These are phyloP conservation scores for Aspergillus sp. DNA, from an alignment of 2,329 filamentous ascomycete genomes.

Conservation along the genomic window DNA sequence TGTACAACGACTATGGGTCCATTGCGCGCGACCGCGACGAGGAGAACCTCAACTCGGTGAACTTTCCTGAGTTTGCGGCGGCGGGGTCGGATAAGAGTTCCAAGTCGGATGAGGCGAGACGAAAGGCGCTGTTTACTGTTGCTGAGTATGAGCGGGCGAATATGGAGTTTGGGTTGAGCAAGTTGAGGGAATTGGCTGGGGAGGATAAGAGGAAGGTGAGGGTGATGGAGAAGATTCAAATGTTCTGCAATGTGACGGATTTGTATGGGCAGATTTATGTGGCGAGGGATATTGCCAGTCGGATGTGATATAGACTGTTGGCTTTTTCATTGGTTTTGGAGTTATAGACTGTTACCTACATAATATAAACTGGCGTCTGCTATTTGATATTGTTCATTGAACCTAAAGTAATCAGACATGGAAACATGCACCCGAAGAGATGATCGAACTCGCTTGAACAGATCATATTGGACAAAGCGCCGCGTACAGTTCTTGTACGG, in stretches of 20 bases:
- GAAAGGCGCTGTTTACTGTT: slow-evolving; percentile 11
- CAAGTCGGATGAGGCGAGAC: background rate
- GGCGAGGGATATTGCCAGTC: slow-evolving; percentile 20
- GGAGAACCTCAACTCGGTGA: slow-evolving; percentile 26
- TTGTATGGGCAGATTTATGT: slow-evolving; percentile 35
- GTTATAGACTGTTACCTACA: background rate
- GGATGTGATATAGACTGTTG: slow-evolving; percentile 1
- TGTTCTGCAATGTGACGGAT: slow-evolving; percentile 31
- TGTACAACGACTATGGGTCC: slow-evolving; percentile 35
- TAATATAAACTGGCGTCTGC: background rate
- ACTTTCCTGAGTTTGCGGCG: slow-evolving; percentile 28
- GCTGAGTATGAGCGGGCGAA: slow-evolving; percentile 25
- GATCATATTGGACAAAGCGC: no score
- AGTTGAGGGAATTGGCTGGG: slow-evolving; percentile 5
- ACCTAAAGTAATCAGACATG: no score
- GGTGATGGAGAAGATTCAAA: slow-evolving; percentile 6
- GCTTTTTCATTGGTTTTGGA: background rate
- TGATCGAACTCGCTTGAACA: no score
- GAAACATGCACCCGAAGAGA: no score
- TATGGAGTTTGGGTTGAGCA: slow-evolving; percentile 8
- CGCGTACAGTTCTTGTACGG: no score
- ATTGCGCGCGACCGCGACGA: slow-evolving; percentile 23
- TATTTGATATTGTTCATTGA: background rate
- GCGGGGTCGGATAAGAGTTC: background rate
- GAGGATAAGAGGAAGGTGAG: slow-evolving; percentile 7